Conservation (phyloP, 2,329 filamentous ascomycete genomes). For the Botrytis sinoallii region DNA sequence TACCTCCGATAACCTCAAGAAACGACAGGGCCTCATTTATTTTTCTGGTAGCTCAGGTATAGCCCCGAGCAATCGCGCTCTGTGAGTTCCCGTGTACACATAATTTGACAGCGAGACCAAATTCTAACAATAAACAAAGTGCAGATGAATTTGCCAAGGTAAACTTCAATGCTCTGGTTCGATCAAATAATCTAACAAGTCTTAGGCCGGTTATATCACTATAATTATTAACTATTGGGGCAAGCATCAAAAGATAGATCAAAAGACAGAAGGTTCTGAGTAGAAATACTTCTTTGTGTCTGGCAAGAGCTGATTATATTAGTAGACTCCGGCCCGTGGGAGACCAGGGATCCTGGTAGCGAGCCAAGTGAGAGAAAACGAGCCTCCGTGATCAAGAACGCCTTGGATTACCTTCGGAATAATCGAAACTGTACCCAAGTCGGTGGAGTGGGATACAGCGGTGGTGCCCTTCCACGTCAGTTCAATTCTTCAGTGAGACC, state of each 20-base stretch:
- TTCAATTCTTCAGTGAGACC: not conserved
- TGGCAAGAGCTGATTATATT: not conserved
- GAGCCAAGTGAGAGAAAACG: not conserved
- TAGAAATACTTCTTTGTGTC: not conserved
- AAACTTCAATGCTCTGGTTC: not conserved
- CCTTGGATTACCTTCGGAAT: not conserved
- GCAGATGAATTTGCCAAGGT: slow-evolving; percentile 6
- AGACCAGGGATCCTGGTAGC: not conserved
- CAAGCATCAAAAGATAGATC: not conserved
- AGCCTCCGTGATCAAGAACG: not conserved
- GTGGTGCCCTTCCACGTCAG: not conserved
- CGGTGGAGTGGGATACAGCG: not conserved
- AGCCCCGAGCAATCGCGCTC: not conserved
- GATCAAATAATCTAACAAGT: not conserved
- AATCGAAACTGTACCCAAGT: not conserved
- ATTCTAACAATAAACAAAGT: not conserved
- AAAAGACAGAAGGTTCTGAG: not conserved
- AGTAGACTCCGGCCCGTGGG: not conserved
- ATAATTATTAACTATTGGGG: not conserved
- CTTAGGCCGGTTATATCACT: not conserved
- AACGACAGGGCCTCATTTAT: not conserved
- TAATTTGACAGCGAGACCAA: not conserved
- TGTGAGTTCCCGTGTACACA: not conserved
- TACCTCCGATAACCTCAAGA: not conserved
- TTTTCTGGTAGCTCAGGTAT: not conserved